Evolutionary conservation across 306 rosid genomes (phyloP).

Genomic region (Dalbergia oliveri): DNA sequence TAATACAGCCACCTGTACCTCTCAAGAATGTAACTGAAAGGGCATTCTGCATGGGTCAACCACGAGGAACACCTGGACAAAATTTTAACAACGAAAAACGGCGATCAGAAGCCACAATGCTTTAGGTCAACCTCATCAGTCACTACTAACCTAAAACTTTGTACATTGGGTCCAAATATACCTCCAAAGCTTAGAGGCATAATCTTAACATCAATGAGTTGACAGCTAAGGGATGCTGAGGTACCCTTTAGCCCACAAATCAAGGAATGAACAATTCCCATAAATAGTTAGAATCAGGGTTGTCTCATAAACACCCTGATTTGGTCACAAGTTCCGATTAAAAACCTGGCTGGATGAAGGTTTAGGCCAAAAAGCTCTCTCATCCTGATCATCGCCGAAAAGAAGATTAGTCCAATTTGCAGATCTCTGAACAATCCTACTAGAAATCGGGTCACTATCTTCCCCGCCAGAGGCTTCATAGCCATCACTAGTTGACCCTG

Average conservation of each 20-base stretch:
- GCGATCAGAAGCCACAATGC: slow-evolving; percentile 10
- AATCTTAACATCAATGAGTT: slow-evolving; percentile 44
- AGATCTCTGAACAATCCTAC: slow-evolving; percentile 72
- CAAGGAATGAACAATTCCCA: slow-evolving; percentile 68
- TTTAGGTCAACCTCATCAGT: slow-evolving; percentile 26
- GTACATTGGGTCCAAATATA: slow-evolving; percentile 47
- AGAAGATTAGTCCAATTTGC: slow-evolving; percentile 76
- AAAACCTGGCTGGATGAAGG: slow-evolving; percentile 59
- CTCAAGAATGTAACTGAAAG: background rate
- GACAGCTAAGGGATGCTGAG: slow-evolving; percentile 28
- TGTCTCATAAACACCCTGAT: slow-evolving; percentile 31
- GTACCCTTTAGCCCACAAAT: slow-evolving; percentile 57
- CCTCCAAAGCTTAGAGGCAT: slow-evolving; percentile 35
- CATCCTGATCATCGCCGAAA: slow-evolving; percentile 68
- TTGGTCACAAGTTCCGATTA: slow-evolving; percentile 62
- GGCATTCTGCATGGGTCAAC: slow-evolving; percentile 20
- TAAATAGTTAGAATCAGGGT: slow-evolving; percentile 48
- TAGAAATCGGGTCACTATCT: slow-evolving; percentile 88
- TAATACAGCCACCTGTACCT: background rate
- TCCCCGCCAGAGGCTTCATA: slow-evolving; percentile 99
- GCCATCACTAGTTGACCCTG: slow-evolving; percentile 96
- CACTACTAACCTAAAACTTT: slow-evolving; percentile 36
- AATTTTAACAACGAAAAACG: slow-evolving; percentile 1
- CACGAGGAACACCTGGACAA: background rate
- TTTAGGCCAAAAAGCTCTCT: slow-evolving; percentile 55